A percentile compares a stretch with the other conserved stretches of the same genome.
Conservation (phyloP, 1,139 yeast species). For the Magnusiomyces magnusii region DNA sequence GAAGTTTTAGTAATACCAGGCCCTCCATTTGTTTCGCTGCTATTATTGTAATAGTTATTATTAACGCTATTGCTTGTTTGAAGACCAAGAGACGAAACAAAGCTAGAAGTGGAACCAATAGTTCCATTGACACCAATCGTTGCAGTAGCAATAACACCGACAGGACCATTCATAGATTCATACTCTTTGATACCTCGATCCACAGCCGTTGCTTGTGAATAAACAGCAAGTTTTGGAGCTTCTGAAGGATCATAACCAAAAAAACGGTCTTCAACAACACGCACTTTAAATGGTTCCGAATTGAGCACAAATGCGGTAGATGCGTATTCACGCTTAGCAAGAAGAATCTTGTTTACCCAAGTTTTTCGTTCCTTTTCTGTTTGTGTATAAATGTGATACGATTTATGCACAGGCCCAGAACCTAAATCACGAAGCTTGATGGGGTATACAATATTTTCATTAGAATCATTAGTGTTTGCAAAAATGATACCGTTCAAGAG, state of each 20-base stretch:
- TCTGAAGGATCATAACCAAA: slow-evolving; percentile 57
- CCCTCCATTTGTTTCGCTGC: not conserved
- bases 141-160: not conserved
- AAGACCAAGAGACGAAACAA: not conserved
- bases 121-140: not conserved
- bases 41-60: too few relatives aligned
- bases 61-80: not conserved
- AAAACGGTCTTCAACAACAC: slow-evolving; percentile 48
- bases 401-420: slow-evolving; percentile 27
- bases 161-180: slow-evolving; percentile 6
- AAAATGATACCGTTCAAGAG: not conserved
- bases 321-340: slow-evolving; percentile 49
- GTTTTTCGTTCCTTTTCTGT: slow-evolving; percentile 30
- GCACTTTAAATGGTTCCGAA: slow-evolving; percentile 50
- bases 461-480: slow-evolving; percentile 14
- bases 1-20: slow-evolving; percentile 7
- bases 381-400: slow-evolving; percentile 52
- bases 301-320: slow-evolving; percentile 37
- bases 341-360: slow-evolving; percentile 53
- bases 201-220: slow-evolving; percentile 57
- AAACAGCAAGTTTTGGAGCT: slow-evolving; percentile 54
- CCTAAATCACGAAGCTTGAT: slow-evolving; percentile 47
- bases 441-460: slow-evolving; percentile 35
- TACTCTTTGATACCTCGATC: slow-evolving; percentile 41
- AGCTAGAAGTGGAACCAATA: not conserved